Conservation (phyloP, 495 filamentous ascomycete genomes). For the Neurospora tetrasperma region DNA sequence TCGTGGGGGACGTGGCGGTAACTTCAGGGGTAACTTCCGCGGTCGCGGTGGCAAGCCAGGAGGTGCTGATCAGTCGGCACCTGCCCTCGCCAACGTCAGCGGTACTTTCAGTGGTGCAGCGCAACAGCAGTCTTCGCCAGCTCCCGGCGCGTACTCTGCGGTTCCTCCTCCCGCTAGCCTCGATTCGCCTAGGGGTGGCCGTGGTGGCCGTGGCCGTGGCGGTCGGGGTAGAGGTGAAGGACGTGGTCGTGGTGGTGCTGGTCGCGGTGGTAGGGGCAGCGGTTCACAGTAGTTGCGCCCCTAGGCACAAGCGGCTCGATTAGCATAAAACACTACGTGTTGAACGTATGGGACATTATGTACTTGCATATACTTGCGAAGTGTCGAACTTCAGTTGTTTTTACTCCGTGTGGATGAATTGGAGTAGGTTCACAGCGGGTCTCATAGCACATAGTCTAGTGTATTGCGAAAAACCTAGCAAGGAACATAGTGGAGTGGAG, state of each 20-base stretch:
- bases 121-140: conserved; percentile 7
- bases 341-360: background rate
- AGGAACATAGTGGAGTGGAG: background rate
- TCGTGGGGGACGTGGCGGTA: conserved; percentile 28
- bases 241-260: conserved; percentile 16
- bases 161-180: conserved; percentile 71
- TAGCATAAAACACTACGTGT: background rate
- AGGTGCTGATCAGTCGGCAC: conserved; percentile 15
- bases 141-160: conserved; percentile 45
- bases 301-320: background rate
- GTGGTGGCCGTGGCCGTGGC: conserved; percentile 37
- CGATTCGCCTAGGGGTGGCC: conserved; percentile 44
- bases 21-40: conserved; percentile 18
- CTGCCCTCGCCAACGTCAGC: conserved; percentile 17
- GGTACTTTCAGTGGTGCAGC: background rate
- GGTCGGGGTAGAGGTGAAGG: conserved; percentile 20
- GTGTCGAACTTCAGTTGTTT: background rate
- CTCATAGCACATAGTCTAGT: background rate
- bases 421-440: background rate
- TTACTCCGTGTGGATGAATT: background rate
- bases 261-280: conserved; percentile 6
- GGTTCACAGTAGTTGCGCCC: background rate
- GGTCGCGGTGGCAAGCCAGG: conserved; percentile 24
- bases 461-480: background rate
- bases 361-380: background rate